These are phyloP conservation scores for Castanopsis chinensis DNA, from an alignment of 306 rosid genomes.

Conservation along the genomic window DNA sequence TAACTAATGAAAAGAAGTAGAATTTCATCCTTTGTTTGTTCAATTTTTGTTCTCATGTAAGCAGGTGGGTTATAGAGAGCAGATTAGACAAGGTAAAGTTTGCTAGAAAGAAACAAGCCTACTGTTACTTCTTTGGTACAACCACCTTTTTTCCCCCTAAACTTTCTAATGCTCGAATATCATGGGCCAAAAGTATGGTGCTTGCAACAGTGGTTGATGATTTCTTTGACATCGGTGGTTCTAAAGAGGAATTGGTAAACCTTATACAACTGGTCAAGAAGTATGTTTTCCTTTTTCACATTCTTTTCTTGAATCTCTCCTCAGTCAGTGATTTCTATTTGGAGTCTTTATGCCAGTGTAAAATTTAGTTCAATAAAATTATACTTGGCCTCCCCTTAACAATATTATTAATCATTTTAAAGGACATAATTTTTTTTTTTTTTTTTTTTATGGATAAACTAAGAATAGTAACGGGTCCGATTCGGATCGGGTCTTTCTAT, in stretches of 20 bases:
- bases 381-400: too few species aligned
- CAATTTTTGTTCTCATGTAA: conserved; percentile 1
- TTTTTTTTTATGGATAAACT: too few species aligned
- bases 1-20: not conserved
- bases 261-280: conserved; percentile 69
- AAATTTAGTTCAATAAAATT: too few species aligned
- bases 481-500: too few species aligned
- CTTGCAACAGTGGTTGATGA: conserved; percentile 85
- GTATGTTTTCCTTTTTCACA: conserved; percentile 37
- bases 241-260: conserved; percentile 62
- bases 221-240: conserved; percentile 75
- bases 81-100: conserved; percentile 70
- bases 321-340: not conserved
- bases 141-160: conserved; percentile 59
- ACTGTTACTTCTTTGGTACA: conserved; percentile 71
- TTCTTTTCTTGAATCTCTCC: conserved; percentile 1
- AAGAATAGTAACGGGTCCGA: too few species aligned
- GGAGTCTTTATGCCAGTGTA: too few species aligned
- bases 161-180: conserved; percentile 70
- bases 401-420: too few species aligned
- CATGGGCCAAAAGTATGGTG: conserved; percentile 78
- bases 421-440: too few species aligned
- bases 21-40: not conserved
- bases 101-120: conserved; percentile 75
- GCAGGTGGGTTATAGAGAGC: conserved; percentile 70